These are phyloP conservation scores for Micractinium conductrix DNA, from an alignment of 139 green algal species.

Conservation along the genomic window DNA sequence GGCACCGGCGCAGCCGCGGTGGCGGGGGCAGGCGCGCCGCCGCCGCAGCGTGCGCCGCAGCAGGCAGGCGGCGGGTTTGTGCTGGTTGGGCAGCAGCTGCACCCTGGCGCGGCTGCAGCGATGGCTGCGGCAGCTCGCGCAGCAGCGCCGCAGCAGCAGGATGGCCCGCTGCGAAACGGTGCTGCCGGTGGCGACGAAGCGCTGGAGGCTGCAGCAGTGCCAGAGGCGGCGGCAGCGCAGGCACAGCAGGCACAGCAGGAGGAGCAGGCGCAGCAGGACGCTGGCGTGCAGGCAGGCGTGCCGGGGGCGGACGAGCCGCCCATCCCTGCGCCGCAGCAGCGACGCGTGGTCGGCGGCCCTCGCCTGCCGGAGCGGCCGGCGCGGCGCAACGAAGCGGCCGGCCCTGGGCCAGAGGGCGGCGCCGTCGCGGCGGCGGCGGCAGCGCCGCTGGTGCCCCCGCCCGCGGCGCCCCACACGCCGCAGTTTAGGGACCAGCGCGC, in stretches of 20 bases:
- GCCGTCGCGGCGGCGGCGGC: neutral
- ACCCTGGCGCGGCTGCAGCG: neutral
- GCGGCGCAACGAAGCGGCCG: neutral
- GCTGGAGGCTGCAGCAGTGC: neutral
- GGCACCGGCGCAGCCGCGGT: neutral
- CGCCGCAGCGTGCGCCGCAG: neutral
- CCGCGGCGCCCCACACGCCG: constrained; percentile 10
- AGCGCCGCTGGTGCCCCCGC: neutral
- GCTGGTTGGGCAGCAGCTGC: neutral
- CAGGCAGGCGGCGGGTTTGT: constrained; percentile 1
- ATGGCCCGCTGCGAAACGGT: neutral
- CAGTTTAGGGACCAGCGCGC: constrained; percentile 25
- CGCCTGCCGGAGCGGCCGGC: constrained; percentile 17
- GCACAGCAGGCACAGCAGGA: neutral
- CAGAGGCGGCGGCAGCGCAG: neutral
- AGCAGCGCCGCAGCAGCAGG: neutral
- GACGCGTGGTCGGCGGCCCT: constrained; percentile 21
- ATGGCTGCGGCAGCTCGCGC: neutral
- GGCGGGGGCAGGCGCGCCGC: neutral
- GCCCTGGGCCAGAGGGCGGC: neutral
- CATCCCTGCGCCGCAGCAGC: constrained; percentile 23
- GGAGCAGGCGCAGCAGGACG: constrained; percentile 1
- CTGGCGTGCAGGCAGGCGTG: neutral
- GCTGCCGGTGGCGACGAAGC: neutral
- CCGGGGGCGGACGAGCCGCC: neutral